Conservation (phyloP, 257 asterid genomes). For the Nicotiana otophora region DNA sequence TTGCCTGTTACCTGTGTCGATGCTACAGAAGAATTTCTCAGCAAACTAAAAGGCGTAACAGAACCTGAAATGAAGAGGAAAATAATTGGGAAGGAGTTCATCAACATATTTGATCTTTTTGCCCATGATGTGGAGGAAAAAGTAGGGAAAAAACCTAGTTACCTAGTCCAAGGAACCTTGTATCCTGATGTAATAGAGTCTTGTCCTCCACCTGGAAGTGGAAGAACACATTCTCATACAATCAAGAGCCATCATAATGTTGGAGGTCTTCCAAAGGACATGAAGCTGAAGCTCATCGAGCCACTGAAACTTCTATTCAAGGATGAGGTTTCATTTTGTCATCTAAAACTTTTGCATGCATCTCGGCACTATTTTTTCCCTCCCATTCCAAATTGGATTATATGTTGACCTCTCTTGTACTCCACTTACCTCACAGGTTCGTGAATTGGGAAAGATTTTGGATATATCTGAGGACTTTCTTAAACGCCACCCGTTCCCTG, state of each 20-base stretch:
- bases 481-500: constrained; percentile 94
- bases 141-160: constrained; percentile 63
- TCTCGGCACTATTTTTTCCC: not conserved
- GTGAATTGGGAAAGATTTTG: constrained; percentile 76
- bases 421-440: constrained; percentile 51
- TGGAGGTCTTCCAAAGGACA: constrained; percentile 97
- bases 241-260: constrained; percentile 97
- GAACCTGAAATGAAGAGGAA: constrained; percentile 94
- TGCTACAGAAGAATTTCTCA: constrained; percentile 79
- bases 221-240: constrained; percentile 94
- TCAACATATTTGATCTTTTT: constrained; percentile 70
- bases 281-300: constrained; percentile 93
- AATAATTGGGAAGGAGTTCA: constrained; percentile 88
- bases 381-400: not conserved
- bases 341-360: not conserved
- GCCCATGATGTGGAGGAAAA: constrained; percentile 66
- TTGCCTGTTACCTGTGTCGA: constrained; percentile 86
- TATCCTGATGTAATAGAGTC: constrained; percentile 98
- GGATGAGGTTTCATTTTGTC: constrained; percentile 65
- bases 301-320: constrained; percentile 94
- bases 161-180: constrained; percentile 93
- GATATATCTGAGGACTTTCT: constrained; percentile 63
- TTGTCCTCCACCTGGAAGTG: constrained; percentile 99
- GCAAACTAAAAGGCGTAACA: constrained; percentile 83
- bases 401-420: not conserved